Conservation (phyloP, 495 filamentous ascomycete genomes). For the Tuber brumale region DNA sequence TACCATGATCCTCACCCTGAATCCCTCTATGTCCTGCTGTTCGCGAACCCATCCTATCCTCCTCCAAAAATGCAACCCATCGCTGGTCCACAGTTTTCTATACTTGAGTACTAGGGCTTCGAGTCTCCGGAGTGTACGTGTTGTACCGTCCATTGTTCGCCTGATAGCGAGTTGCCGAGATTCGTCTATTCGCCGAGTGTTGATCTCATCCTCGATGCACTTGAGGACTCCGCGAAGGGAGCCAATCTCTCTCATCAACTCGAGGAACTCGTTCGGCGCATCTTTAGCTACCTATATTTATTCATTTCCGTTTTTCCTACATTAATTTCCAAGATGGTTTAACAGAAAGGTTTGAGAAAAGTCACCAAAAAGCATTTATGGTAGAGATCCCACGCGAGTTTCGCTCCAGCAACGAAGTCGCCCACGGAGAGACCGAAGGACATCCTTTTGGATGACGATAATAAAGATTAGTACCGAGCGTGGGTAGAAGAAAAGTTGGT, state of each 20-base stretch:
- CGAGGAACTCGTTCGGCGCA: background rate
- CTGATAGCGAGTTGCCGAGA: background rate
- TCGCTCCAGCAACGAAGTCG: slow-evolving; percentile 39
- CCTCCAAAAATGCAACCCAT: background rate
- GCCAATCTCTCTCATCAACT: background rate
- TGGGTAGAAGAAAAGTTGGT: background rate
- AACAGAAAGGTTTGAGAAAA: background rate
- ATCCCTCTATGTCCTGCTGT: background rate
- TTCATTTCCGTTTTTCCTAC: too few relatives aligned
- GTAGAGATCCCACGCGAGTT: slow-evolving; percentile 40
- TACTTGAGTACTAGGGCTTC: background rate
- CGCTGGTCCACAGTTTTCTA: background rate
- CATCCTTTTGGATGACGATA: slow-evolving; percentile 20
- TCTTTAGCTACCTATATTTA: background rate
- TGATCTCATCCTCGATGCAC: background rate
- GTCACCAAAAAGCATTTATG: slow-evolving; percentile 23
- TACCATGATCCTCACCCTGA: background rate
- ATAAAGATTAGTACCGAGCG: background rate
- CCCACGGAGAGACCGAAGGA: slow-evolving; percentile 41
- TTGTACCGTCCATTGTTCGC: background rate
- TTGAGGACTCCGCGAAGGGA: background rate
- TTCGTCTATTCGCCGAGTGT: background rate
- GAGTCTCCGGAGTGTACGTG: background rate
- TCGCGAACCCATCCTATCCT: background rate
- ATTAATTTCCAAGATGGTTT: background rate